Percentiles rank a stretch among this genome's conserved stretches.
These are phyloP conservation scores for Nicotiana attenuata DNA, from an alignment of 257 asterid species.

Conservation along the genomic window DNA sequence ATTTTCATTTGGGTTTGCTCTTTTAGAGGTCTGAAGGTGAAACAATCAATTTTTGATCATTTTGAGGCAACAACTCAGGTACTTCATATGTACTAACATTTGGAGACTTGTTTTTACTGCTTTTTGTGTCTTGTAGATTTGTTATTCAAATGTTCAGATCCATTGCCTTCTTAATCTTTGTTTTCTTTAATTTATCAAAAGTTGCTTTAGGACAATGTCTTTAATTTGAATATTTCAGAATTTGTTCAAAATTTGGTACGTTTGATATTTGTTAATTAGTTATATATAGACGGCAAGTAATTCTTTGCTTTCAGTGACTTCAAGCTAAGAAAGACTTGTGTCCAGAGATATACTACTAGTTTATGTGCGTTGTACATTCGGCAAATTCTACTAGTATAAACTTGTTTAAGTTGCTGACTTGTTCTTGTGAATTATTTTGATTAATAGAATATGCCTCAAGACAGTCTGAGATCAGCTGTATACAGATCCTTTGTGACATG, in stretches of 20 bases:
- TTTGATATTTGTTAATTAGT: background rate
- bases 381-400: constrained; percentile 1
- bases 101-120: background rate
- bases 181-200: background rate
- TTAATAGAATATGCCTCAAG: constrained; percentile 57
- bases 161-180: background rate
- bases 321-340: constrained; percentile 14
- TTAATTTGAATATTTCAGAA: background rate
- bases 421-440: constrained; percentile 10
- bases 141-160: constrained; percentile 4
- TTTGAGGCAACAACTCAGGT: background rate
- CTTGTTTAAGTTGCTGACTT: constrained; percentile 14
- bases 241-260: background rate
- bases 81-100: background rate
- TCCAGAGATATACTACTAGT: constrained; percentile 8
- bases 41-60: constrained; percentile 12
- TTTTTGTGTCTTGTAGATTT: background rate
- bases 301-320: constrained; percentile 16
- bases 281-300: constrained; percentile 29
- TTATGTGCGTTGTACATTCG: constrained; percentile 14
- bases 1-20: background rate
- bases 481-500: constrained; percentile 68
- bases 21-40: background rate
- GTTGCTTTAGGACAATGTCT: background rate
- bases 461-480: constrained; percentile 51